phyloP scores from a whole-genome alignment of 108 stramenopile species.

The Pseudonitzschia multiseries region DNA sequence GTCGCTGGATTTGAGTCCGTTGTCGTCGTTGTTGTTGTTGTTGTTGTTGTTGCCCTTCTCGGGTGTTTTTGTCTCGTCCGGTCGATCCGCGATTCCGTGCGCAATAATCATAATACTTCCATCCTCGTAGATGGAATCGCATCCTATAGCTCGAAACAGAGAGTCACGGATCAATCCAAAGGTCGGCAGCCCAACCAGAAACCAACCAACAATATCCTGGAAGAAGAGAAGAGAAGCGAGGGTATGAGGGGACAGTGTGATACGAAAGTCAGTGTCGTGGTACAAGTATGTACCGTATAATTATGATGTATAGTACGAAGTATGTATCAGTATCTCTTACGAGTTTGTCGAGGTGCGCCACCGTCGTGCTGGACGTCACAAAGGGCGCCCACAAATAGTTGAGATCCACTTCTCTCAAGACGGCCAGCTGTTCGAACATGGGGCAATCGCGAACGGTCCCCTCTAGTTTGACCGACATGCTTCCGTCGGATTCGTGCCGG shows the following conservation, averaged over 20 bases:
- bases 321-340: slow-evolving; percentile 11
- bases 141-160: slow-evolving; percentile 83
- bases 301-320: too few relatives aligned
- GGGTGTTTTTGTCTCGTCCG: slow-evolving; percentile 35
- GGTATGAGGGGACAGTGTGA: too few relatives aligned
- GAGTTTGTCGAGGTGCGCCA: slow-evolving; percentile 82
- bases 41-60: too few relatives aligned
- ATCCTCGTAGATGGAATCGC: slow-evolving; percentile 87
- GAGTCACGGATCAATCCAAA: slow-evolving; percentile 78
- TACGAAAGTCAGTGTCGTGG: too few relatives aligned
- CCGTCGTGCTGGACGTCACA: slow-evolving; percentile 48
- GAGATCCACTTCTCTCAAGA: slow-evolving; percentile 87
- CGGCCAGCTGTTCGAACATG: slow-evolving; percentile 91
- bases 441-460: slow-evolving; percentile 67
- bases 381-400: slow-evolving; percentile 93
- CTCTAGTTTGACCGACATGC: slow-evolving; percentile 80
- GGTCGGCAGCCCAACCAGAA: slow-evolving; percentile 60
- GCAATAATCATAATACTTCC: slow-evolving; percentile 81
- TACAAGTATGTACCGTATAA: too few relatives aligned
- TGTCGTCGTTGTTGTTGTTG: neutral
- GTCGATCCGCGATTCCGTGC: slow-evolving; percentile 64
- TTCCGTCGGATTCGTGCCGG: slow-evolving; percentile 64
- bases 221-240: neutral
- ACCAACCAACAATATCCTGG: slow-evolving; percentile 80
- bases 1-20: neutral